Percentiles rank a stretch among this genome's conserved stretches.
These are phyloP conservation scores for Leersia perrieri DNA, from an alignment of 176 grass and related monocot species.

Conservation along the genomic window DNA sequence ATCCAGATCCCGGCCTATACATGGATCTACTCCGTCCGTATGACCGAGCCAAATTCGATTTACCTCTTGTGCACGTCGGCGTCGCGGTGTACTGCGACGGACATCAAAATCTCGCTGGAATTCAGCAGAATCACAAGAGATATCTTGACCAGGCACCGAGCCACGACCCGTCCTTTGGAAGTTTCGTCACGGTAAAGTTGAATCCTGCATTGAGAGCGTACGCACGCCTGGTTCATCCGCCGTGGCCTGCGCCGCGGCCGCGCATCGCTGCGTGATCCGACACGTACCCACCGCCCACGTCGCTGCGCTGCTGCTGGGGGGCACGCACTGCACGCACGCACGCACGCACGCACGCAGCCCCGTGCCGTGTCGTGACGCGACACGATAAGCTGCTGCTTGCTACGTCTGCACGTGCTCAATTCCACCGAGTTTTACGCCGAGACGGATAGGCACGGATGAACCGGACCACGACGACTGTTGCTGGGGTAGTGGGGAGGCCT, in stretches of 20 bases:
- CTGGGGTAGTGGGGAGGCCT: not conserved
- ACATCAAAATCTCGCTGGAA: not conserved
- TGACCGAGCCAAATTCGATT: not conserved
- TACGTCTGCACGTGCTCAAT: not conserved
- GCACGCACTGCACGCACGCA: not conserved
- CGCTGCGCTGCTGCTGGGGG: not conserved
- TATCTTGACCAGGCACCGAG: not conserved
- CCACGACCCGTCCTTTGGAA: not conserved
- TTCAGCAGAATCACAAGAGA: not conserved
- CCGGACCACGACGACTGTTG: not conserved
- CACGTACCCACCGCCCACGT: slow-evolving; percentile 22
- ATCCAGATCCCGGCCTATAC: not conserved
- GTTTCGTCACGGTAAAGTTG: not conserved
- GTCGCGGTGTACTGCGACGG: not conserved
- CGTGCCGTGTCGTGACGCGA: not conserved
- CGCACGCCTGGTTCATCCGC: not conserved
- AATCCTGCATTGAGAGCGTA: too few species aligned
- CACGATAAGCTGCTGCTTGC: not conserved
- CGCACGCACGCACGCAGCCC: not conserved
- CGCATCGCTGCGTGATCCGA: not conserved
- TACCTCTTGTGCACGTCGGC: not conserved
- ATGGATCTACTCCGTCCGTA: too few species aligned
- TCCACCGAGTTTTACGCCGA: not conserved
- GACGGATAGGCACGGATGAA: not conserved
- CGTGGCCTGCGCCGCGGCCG: not conserved